Evolutionary conservation across 2,329 filamentous ascomycete species (phyloP), one percentile per base, ranked within the genome.

Genomic region (Didymella exigua): DNA sequence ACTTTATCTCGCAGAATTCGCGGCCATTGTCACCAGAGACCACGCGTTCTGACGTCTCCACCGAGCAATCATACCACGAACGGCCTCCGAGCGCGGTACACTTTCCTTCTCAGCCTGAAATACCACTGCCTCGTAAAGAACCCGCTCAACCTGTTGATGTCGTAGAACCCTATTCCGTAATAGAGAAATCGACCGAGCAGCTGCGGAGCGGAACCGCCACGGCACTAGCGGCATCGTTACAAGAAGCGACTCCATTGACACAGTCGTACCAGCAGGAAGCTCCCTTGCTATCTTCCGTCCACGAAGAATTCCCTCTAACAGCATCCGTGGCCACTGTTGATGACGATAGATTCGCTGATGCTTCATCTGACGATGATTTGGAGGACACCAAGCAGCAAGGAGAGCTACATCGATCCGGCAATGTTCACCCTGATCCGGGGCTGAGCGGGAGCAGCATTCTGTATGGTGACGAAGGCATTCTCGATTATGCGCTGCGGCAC

Each of bases 1-100:
- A 86, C 33, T 89, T 90, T 54, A 84, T 86, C 4, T 82, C 82
- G 10, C 81, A 80, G 36, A 84, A 84, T 4, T 82, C 85, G 1
- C 83, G 84, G 1, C 76, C 84, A 61, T 81, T 82, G 5, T 88
- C 86, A 1, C 86, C 87, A 2, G 74, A 77, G 5, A 78, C 80
- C 54, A 78, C 79, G 4, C 76, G 76, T 43, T 84, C 83, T 2
- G 65, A 72, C 19, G 36, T 63, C 10, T 69, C 68, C 2, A 61
- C 58, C 13, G 63, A 56, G 44, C 65, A 60, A 46, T 27, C 53
- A 11, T 49, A 55, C 23, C 67, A 66, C 41, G 63, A 69, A 24
- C 57, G 56, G 31, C 51, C 66, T 5, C 30, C 50, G 18, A 69
- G 24, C 29, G 23, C 34, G 36, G 11, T 29, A 9, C 6, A 14